Percentiles rank a stretch among this genome's conserved stretches.
phyloP scores from a whole-genome alignment of 208 protist genomes.

The Endotrypanum monterogeii region DNA sequence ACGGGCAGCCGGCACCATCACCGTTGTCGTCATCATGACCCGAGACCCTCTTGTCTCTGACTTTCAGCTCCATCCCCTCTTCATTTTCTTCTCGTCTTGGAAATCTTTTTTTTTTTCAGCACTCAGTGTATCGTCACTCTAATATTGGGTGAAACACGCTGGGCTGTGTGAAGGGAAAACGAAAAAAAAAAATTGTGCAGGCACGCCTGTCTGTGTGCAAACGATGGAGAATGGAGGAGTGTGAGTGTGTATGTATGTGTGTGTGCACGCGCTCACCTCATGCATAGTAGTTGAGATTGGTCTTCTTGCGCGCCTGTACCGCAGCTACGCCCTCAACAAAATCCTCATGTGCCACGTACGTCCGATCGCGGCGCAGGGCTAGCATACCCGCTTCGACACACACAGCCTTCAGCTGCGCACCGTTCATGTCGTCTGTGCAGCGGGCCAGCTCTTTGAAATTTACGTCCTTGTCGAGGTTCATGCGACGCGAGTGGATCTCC shows the following conservation, averaged over 20 bases:
- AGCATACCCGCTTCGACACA: constrained; percentile 99
- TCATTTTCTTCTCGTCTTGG: no score
- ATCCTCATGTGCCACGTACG: constrained; percentile 97
- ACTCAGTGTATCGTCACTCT: not conserved
- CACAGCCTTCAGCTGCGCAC: constrained; percentile 99
- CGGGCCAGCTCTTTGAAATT: constrained; percentile 99
- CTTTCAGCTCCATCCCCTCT: no score
- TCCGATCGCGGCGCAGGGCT: constrained; percentile 95
- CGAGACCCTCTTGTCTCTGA: no score
- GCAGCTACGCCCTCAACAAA: constrained; percentile 98
- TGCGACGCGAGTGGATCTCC: constrained; percentile 99
- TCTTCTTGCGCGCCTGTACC: constrained; percentile 99
- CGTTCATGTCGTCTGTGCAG: constrained; percentile 99
- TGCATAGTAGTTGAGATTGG: constrained; percentile 99
- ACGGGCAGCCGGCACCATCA: no score
- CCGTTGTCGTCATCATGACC: no score
- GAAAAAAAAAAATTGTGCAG: not conserved
- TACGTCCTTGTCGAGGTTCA: constrained; percentile 96
- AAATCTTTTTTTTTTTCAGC: not conserved
- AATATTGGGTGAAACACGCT: no score
- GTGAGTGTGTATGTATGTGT: not conserved
- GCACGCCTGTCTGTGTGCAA: not conserved
- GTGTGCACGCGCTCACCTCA: constrained; percentile 47
- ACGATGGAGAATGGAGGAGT: not conserved
- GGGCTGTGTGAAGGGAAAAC: no score